Conservation (phyloP, 2,329 filamentous ascomycete genomes). For the Fusarium metavorans region DNA sequence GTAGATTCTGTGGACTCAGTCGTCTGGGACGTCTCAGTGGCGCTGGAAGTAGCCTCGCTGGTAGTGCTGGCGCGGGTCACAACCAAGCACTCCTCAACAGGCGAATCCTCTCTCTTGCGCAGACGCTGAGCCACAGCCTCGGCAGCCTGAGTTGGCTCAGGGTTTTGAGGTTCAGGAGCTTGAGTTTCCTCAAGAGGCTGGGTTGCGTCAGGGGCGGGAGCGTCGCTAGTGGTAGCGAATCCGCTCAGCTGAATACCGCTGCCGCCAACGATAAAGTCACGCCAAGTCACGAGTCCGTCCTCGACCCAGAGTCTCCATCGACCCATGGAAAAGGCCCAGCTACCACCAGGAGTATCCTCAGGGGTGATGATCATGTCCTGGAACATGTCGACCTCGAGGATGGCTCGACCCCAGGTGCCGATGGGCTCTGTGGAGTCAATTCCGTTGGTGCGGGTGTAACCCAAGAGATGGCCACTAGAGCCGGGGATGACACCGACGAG, state of each 20-base stretch:
- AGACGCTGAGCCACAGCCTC: not conserved
- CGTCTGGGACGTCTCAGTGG: not conserved
- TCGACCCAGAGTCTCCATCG: slow-evolving; percentile 40
- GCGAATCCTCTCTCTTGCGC: slow-evolving; percentile 13
- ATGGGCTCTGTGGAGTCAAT: slow-evolving; percentile 1
- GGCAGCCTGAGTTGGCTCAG: not conserved
- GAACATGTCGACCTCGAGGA: slow-evolving; percentile 25
- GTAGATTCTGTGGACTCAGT: too few species aligned
- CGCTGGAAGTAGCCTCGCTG: not conserved
- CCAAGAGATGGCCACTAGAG: slow-evolving; percentile 12
- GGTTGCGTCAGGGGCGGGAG: not conserved
- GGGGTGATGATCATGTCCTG: slow-evolving; percentile 5
- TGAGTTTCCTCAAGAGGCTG: not conserved
- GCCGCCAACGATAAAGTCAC: slow-evolving; percentile 21
- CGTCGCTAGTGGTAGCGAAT: not conserved
- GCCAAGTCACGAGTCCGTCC: slow-evolving; percentile 21
- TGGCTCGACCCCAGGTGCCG: slow-evolving; percentile 15
- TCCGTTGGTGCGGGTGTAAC: slow-evolving; percentile 18
- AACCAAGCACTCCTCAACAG: slow-evolving; percentile 17
- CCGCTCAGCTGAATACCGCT: not conserved
- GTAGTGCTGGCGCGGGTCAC: not conserved
- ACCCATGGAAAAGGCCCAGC: slow-evolving; percentile 5
- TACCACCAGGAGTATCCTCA: not conserved
- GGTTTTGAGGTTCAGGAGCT: not conserved
- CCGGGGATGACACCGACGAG: slow-evolving; percentile 20